Base-by-base conservation (phyloP, 129 eudicot genomes). In the Artemisia argyi region DNA sequence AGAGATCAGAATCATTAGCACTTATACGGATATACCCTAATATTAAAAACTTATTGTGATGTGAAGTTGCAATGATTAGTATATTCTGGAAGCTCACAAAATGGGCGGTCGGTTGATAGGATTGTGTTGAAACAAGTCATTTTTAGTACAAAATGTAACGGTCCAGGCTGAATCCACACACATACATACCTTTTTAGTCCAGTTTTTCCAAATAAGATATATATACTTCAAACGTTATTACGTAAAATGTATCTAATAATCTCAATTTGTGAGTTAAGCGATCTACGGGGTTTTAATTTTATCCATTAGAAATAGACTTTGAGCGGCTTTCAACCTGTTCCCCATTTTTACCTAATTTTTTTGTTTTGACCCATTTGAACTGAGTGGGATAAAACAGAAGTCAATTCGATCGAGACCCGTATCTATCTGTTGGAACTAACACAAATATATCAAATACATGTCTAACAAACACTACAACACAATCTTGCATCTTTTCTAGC, bases 11-110 rank as follows among this genome's bases (percentile, higher is more conserved):
- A 17, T 69, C 18, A 7, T 32, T 17, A 3, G 18, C 66, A 72
- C 22, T 22, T 12, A 17, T 55, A 39, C 2, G 46, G 46, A 7
- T 7, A 39, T 39, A 8, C 46, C 44, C 15, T 39, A 13, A 3
- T 35, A 12, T 15, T 70, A 8, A 18, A n/a, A 32, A 30, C 19
- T 16, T 11, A 12, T 14, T 71, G 55, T 35, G 54, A 39, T 30
- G 2, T 69, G 62, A 32, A 17, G 61, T 16, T 13, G 49, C 62
- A 53, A 51, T 16, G 30, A 15, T 30, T 11, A 28, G 47, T 28
- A 17, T 68, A 68, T 49, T 13, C 72, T 68, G 10, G 73, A 51
- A 51, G 48, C 44, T 68, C n/a, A 8, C 49, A 68, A 35, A n/a
- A 50, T 52, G 49, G 73, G 48, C 13, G 18, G 28, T 16, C 12